Evolutionary conservation across 768 basidiomycete species (phyloP), one percentile per base, ranked within the genome.

Genomic region (Cyathus striatus): DNA sequence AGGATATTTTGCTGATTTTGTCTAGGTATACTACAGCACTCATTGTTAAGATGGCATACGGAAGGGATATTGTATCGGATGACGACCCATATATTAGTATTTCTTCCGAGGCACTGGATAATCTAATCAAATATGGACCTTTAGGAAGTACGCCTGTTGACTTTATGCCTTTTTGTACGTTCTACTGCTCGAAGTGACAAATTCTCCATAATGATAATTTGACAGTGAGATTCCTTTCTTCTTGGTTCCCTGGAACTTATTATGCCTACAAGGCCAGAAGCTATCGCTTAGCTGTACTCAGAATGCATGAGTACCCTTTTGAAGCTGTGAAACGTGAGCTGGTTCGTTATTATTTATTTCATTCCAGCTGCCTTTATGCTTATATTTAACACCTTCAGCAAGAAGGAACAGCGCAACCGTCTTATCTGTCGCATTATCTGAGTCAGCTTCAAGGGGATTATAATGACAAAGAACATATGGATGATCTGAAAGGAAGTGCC

Each of bases 161-260:
- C 36, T 10, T 49, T 6, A 53, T 51, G 17, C 52, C 49, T 1
- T 27, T 43, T 22, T 36, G 52, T 52, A 38, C 21, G 42, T 42
- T 21, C 13, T 21, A 12, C n/a, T 27, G 16, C 17, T 23, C 18
- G 12, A 7, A 21, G 3, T 4, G 9, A 10, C 10, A 17, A 22
- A 20, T 13, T 13, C 4, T 22, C 26, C 33, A 21, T 10, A 16
- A 23, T 22, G 9, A 25, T 32, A 23, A 20, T 34, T 14, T n/a
- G n/a, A 9, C 26, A 50, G 49, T 52, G 10, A 26, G 33, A 39
- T 23, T 47, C 38, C 39, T 50, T 13, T 52, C 55, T 1, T 50
- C 50, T 10, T 56, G 55, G 55, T 56, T 56, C 38, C 52, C 55
- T 10, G 55, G 55, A 4, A 50, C 52, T 23, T 50, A 44, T 25